These are phyloP conservation scores for Penicillium tannophilum DNA, from an alignment of 495 filamentous ascomycete species.

Conservation along the genomic window DNA sequence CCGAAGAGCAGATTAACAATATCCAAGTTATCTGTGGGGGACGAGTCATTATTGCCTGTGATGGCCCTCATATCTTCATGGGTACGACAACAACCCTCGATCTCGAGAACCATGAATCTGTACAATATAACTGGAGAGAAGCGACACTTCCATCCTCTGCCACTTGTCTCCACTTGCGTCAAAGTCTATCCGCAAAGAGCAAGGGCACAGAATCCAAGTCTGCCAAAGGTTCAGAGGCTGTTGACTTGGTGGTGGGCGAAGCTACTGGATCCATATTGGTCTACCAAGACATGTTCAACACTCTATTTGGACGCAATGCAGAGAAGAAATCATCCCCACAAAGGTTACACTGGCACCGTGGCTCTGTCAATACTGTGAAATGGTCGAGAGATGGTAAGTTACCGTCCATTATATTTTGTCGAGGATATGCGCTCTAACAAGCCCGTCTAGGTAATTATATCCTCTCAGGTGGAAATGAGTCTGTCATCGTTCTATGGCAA, in stretches of 20 bases:
- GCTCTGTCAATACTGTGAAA: slow-evolving; percentile 74
- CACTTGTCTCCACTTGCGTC: slow-evolving; percentile 38
- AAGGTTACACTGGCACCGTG: slow-evolving; percentile 89
- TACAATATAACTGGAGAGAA: slow-evolving; percentile 56
- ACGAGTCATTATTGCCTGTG: slow-evolving; percentile 39
- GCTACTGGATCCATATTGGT: slow-evolving; percentile 72
- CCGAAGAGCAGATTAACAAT: slow-evolving; percentile 30
- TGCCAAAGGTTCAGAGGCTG: slow-evolving; percentile 31
- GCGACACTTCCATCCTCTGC: slow-evolving; percentile 38
- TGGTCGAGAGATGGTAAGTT: slow-evolving; percentile 87
- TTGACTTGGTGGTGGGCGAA: slow-evolving; percentile 77
- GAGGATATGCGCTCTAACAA: background rate
- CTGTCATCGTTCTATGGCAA: slow-evolving; percentile 94
- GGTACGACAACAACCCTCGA: slow-evolving; percentile 26
- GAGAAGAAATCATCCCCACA: slow-evolving; percentile 46
- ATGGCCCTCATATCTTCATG: slow-evolving; percentile 36
- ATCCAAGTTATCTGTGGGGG: slow-evolving; percentile 38
- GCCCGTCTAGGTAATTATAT: slow-evolving; percentile 79
- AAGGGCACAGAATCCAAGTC: slow-evolving; percentile 26
- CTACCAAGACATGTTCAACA: slow-evolving; percentile 70
- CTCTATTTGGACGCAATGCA: slow-evolving; percentile 47
- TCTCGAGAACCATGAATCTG: slow-evolving; percentile 16
- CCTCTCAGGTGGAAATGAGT: slow-evolving; percentile 89
- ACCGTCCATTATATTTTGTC: slow-evolving; percentile 13
- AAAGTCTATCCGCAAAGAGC: slow-evolving; percentile 5